A percentile compares a stretch with the other conserved stretches of the same genome.
These are phyloP conservation scores for Elsinoe arachidis DNA, from an alignment of 2,329 filamentous ascomycete species.

Conservation along the genomic window DNA sequence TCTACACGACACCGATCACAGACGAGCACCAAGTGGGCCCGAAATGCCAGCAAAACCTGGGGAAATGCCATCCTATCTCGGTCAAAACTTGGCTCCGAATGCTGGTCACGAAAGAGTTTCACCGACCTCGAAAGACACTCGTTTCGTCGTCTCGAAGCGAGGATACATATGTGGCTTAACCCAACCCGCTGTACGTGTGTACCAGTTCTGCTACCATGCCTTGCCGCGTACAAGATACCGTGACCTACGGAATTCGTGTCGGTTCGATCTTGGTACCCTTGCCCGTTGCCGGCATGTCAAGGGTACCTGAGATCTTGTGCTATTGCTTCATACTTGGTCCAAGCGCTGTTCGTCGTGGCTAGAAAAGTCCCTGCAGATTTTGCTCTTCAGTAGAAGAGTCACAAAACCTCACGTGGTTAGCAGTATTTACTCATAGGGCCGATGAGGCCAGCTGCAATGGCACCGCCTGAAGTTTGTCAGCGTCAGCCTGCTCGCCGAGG, in stretches of 20 bases:
- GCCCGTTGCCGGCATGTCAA: background rate
- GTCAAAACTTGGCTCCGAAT: background rate
- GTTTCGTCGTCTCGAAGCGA: too few species aligned
- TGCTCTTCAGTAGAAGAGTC: too few species aligned
- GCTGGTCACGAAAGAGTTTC: background rate
- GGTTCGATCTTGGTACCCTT: background rate
- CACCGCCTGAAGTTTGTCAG: background rate
- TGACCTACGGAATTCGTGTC: too few species aligned
- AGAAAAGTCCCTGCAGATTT: too few species aligned
- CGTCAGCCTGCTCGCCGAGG: background rate
- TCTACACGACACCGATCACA: too few species aligned
- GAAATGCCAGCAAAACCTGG: background rate
- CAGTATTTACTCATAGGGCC: too few species aligned
- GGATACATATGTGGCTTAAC: too few species aligned
- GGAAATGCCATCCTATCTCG: slow-evolving; percentile 4
- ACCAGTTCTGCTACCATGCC: too few species aligned
- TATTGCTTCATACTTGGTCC: background rate
- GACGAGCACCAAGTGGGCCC: background rate
- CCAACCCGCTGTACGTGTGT: too few species aligned
- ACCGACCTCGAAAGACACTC: background rate
- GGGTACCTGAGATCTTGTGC: background rate
- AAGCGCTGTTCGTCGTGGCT: background rate
- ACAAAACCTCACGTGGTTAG: too few species aligned
- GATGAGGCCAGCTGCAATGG: too few species aligned
- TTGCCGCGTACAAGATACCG: too few species aligned